A percentile compares a stretch with the other conserved stretches of the same genome.
phyloP scores from a whole-genome alignment of 164 flowering plant species.

The Magnolia sinica region DNA sequence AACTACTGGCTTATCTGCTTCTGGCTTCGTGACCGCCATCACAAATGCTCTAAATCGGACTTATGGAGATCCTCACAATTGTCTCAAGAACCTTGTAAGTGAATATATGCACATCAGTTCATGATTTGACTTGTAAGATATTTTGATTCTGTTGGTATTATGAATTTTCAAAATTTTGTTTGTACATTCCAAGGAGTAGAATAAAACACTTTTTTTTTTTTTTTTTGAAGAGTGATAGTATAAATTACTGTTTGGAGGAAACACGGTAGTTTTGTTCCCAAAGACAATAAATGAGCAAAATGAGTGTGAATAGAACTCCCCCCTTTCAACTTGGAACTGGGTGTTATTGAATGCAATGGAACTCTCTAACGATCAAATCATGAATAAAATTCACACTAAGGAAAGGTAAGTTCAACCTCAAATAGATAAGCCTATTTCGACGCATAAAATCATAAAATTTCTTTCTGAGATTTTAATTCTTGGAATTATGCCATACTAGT shows the following conservation, averaged over 20 bases:
- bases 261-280: background rate
- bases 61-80: constrained; percentile 61
- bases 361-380: background rate
- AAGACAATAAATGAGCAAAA: background rate
- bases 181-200: background rate
- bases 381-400: no score
- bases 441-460: no score
- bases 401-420: no score
- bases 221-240: no score
- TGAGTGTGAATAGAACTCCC: background rate
- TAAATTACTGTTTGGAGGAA: background rate
- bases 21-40: constrained; percentile 86
- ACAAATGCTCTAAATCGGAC: constrained; percentile 89
- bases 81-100: constrained; percentile 69
- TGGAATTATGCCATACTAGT: no score
- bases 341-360: background rate
- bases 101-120: background rate
- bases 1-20: constrained; percentile 73
- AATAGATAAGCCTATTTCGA: no score
- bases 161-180: background rate
- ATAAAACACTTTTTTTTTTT: no score
- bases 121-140: background rate
- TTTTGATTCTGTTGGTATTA: background rate
- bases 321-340: no score
- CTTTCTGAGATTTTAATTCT: no score